Conservation (phyloP, 2,329 filamentous ascomycete species). For the Penicillium sp. region DNA sequence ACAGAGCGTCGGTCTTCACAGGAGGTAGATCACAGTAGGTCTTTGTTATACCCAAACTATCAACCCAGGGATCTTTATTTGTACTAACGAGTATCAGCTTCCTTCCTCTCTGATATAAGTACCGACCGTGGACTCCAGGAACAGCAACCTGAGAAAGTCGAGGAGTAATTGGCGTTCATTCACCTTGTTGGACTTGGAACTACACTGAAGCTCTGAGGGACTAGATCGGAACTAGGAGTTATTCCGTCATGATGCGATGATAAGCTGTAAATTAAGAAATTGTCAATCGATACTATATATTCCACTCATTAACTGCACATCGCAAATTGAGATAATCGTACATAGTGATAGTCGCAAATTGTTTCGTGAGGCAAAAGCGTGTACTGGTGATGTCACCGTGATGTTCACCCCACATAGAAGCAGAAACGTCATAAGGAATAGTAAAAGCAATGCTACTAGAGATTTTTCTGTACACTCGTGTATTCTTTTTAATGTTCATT, state of each 20-base stretch:
- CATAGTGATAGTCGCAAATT: too few relatives aligned
- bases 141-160: neutral
- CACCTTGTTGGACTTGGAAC: neutral
- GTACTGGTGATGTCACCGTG: neutral
- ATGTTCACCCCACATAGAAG: neutral
- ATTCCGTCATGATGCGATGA: neutral
- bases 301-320: too few relatives aligned
- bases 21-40: conserved; percentile 14
- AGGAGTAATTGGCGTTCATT: neutral
- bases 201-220: neutral
- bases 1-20: conserved; percentile 15
- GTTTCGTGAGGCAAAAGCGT: neutral
- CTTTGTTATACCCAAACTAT: neutral
- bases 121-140: conserved; percentile 5
- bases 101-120: conserved; percentile 1
- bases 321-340: neutral
- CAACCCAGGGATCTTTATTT: neutral
- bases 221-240: neutral
- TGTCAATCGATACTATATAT: neutral
- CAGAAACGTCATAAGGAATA: neutral
- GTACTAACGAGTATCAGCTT: neutral
- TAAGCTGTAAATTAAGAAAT: neutral
- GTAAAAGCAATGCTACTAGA: too few relatives aligned
- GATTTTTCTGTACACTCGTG: neutral
- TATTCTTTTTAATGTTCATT: neutral